Conservation (phyloP, 805 yeast genomes). For the Barnettozyma populi region DNA sequence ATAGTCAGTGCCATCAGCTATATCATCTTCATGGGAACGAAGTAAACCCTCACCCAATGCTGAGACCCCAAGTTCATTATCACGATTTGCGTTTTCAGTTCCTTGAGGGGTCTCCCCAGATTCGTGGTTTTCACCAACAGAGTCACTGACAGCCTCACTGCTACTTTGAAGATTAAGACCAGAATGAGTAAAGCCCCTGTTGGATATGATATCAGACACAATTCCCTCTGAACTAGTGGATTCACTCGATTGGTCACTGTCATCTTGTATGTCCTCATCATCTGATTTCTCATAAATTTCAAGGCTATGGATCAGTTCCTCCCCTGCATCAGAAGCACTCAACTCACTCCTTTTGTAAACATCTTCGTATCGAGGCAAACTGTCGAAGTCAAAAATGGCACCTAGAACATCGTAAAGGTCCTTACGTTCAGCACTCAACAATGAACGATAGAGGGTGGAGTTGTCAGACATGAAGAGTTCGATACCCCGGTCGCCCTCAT, state of each 20-base stretch:
- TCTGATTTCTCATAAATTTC: background rate
- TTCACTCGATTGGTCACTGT: background rate
- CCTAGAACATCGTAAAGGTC: slow-evolving; percentile 13
- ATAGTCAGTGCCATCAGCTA: slow-evolving; percentile 2
- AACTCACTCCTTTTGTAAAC: background rate
- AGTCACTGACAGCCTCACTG: background rate
- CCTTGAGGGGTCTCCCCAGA: background rate
- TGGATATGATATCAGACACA: background rate
- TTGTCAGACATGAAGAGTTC: slow-evolving; percentile 18
- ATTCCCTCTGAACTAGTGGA: background rate
- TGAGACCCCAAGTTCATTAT: background rate
- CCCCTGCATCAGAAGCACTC: background rate
- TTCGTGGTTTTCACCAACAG: background rate
- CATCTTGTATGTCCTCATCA: background rate
- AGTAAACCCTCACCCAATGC: background rate
- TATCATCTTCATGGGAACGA: slow-evolving; percentile 2
- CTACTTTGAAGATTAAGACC: background rate
- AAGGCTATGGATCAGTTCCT: background rate
- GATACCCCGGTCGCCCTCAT: background rate
- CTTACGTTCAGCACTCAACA: slow-evolving; percentile 14
- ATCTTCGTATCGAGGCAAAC: background rate
- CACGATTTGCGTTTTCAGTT: background rate
- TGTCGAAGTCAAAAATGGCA: slow-evolving; percentile 8
- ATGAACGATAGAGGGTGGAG: slow-evolving; percentile 17
- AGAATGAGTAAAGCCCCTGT: background rate